Evolutionary conservation across 2,329 filamentous ascomycete genomes (phyloP).

Genomic region (Colletotrichum shisoi): DNA sequence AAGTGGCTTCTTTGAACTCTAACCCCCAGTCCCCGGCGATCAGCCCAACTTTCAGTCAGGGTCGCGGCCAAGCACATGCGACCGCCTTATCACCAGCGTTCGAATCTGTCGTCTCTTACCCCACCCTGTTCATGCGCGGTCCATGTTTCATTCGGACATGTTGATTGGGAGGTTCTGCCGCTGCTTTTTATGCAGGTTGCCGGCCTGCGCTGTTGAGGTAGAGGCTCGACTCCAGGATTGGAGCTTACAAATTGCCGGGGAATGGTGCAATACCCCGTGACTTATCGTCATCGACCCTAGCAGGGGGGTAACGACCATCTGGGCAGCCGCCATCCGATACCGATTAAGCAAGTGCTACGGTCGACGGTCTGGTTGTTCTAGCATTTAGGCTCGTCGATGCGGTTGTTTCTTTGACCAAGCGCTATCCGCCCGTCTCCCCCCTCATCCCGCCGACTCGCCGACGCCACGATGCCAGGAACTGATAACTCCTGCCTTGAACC

Average conservation of each 20-base stretch:
- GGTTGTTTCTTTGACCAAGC: slow-evolving; percentile 27
- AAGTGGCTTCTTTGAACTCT: slow-evolving; percentile 31
- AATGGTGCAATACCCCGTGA: slow-evolving; percentile 72
- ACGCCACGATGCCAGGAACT: slow-evolving; percentile 40
- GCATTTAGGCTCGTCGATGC: slow-evolving; percentile 35
- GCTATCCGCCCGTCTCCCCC: slow-evolving; percentile 30
- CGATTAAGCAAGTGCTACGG: slow-evolving; percentile 36
- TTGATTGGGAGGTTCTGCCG: slow-evolving; percentile 46
- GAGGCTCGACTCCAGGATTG: slow-evolving; percentile 43
- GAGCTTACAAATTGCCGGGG: slow-evolving; percentile 55
- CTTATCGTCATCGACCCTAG: slow-evolving; percentile 46
- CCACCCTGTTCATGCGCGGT: slow-evolving; percentile 37
- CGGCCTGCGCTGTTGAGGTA: slow-evolving; percentile 40
- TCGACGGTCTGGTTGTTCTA: slow-evolving; percentile 22
- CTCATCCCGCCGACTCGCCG: slow-evolving; percentile 29
- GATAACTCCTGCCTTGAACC: slow-evolving; percentile 34
- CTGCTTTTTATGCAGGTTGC: slow-evolving; percentile 39
- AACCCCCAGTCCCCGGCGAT: slow-evolving; percentile 8
- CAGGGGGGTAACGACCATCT: slow-evolving; percentile 36
- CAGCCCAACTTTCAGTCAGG: slow-evolving; percentile 26
- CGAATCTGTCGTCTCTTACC: slow-evolving; percentile 27
- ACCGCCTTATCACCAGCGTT: slow-evolving; percentile 32
- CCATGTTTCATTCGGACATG: slow-evolving; percentile 37
- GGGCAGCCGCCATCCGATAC: slow-evolving; percentile 35
- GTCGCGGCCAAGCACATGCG: slow-evolving; percentile 33